Evolutionary conservation across 805 yeast genomes (phyloP).

Genomic region (Clavispora asparagi): DNA sequence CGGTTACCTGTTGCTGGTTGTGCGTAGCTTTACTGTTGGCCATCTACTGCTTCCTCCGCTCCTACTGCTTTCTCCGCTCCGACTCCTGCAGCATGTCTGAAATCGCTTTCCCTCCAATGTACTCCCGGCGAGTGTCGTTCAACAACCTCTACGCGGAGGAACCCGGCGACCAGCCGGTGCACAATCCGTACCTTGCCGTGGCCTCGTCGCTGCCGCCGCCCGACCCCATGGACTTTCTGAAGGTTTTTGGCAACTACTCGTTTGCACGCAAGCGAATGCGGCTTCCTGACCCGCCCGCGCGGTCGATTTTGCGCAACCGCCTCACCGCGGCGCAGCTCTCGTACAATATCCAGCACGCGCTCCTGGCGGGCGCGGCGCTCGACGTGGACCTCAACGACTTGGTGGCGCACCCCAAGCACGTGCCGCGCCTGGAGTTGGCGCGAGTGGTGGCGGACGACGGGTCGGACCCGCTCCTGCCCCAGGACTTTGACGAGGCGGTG

Average conservation of each 20-base stretch:
- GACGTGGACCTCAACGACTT: slow-evolving; percentile 17
- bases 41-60: too few relatives aligned
- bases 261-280: slow-evolving; percentile 12
- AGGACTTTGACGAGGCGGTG: slow-evolving; percentile 1
- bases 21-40: too few relatives aligned
- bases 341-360: slow-evolving; percentile 12
- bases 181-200: slow-evolving; percentile 4
- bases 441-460: slow-evolving; percentile 1
- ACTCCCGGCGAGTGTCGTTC: slow-evolving; percentile 40
- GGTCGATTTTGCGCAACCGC: slow-evolving; percentile 36
- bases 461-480: background rate
- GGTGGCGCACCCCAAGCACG: slow-evolving; percentile 10
- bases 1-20: too few relatives aligned
- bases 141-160: slow-evolving; percentile 33
- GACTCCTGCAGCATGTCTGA: background rate
- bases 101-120: background rate
- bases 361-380: slow-evolving; percentile 11
- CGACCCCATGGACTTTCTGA: slow-evolving; percentile 15
- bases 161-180: slow-evolving; percentile 1
- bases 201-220: slow-evolving; percentile 2
- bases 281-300: slow-evolving; percentile 30
- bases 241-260: slow-evolving; percentile 14
- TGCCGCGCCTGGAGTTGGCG: slow-evolving; percentile 15
- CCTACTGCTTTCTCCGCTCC: too few relatives aligned
- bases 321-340: slow-evolving; percentile 23